Evolutionary conservation across 1,284 basidiomycete genomes (phyloP), one percentile per base, ranked within the genome.

Genomic region (Limonomyces culmigenus): DNA sequence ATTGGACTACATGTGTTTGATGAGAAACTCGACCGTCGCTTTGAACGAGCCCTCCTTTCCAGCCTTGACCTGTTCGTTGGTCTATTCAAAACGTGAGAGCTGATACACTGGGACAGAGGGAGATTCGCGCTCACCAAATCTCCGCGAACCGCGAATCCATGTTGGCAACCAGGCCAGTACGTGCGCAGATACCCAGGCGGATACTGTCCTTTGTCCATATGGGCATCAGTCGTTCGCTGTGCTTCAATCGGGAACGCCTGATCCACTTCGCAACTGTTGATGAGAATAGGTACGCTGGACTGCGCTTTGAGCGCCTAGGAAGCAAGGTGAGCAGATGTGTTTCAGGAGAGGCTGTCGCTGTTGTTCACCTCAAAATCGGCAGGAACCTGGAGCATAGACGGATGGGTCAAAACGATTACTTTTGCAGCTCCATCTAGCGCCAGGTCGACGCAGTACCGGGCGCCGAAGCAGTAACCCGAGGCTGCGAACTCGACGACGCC

Each of bases 391-490:
- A 88, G 63, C 2, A 74, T 55, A 3, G 79, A 79, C 2, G 83
- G 84, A 52, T 88, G 85, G 1, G 68, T 51, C 35, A 67, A 59
- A 16, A 67, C 69, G 1, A 60, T 63, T 18, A 60, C 75, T 31
- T 66, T 56, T 50, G 71, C 65, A 33, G 59, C 43, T 36, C 63
- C 58, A 6, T 79, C 73, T 42, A 79, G 70, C 0, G 74, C 73
- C 34, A 81, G 63, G 43, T 83, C 68, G 49, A 80, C 79, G 25
- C 62, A 58, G 39, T 73, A 72, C 34, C 74, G 68, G 3, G 48
- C 52, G 27, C 80, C 79, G 40, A 70, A 75, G 59, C 80, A 84
- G 55, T 71, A 83, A 1, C 76, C 77, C 1, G 65, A 69, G 1
- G 70, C 74, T 11, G 59, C 74, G 40, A 79, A 65, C 15, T 51